Conservation (phyloP, 2,329 filamentous ascomycete species). For the Penicillium polonicum region DNA sequence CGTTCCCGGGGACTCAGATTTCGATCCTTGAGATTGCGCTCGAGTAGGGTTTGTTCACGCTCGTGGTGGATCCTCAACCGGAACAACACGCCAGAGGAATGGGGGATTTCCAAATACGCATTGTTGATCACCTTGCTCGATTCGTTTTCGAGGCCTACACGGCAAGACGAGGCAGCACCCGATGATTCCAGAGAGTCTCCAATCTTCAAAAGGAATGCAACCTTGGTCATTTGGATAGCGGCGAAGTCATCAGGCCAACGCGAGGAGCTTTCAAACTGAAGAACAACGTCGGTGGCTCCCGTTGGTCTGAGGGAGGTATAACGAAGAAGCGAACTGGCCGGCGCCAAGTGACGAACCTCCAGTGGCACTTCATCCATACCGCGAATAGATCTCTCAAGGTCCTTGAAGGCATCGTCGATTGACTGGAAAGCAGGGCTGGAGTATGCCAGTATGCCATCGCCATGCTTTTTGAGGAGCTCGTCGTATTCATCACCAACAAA, state of each 20-base stretch:
- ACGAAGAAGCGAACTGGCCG: constrained; percentile 70
- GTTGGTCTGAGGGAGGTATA: constrained; percentile 56
- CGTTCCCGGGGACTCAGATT: constrained; percentile 62
- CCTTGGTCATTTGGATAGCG: constrained; percentile 90
- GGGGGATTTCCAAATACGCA: constrained; percentile 77
- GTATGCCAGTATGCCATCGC: constrained; percentile 45
- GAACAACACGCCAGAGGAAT: constrained; percentile 70
- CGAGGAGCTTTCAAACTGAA: constrained; percentile 90
- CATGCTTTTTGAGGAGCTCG: constrained; percentile 30
- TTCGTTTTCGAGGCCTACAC: constrained; percentile 78
- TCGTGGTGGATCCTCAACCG: constrained; percentile 87
- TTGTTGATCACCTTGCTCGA: constrained; percentile 69
- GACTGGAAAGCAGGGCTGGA: constrained; percentile 59
- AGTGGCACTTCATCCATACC: constrained; percentile 79
- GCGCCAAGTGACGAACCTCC: constrained; percentile 76
- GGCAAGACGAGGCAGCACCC: constrained; percentile 59
- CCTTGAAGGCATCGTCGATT: constrained; percentile 67
- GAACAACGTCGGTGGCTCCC: constrained; percentile 69
- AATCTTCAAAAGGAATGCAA: constrained; percentile 78
- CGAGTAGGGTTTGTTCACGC: constrained; percentile 75
- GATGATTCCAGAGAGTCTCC: constrained; percentile 67
- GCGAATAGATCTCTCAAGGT: constrained; percentile 74
- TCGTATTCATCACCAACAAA: constrained; percentile 55
- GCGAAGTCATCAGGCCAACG: constrained; percentile 91
- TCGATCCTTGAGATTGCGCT: constrained; percentile 75